Percentiles rank a stretch among this genome's conserved stretches.
Conservation (phyloP, 305 asterid species). For the Rubia tinctorum region DNA sequence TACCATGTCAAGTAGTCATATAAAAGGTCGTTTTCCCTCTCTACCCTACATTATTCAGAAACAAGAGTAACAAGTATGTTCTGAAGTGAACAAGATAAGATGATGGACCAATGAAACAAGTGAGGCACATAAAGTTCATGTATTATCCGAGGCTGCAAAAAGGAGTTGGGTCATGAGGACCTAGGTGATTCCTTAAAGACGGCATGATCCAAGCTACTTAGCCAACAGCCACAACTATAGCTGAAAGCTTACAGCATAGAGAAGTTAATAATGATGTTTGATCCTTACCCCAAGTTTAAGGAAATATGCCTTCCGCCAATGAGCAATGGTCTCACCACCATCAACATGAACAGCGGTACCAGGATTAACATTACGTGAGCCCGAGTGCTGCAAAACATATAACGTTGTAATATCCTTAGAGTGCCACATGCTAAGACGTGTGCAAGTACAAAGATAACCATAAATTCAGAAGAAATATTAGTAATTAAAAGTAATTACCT, state of each 20-base stretch:
- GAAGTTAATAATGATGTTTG: conserved; percentile 15
- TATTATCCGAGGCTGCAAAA: neutral
- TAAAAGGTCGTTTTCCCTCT: neutral
- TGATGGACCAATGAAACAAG: neutral
- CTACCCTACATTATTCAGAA: neutral
- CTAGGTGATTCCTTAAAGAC: neutral
- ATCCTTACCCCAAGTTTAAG: conserved; percentile 46
- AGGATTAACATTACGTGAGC: conserved; percentile 49
- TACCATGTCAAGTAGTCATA: conserved; percentile 3
- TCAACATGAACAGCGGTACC: conserved; percentile 52
- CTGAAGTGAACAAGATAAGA: neutral
- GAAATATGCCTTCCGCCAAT: conserved; percentile 51
- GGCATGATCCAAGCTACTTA: neutral
- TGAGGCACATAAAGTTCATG: neutral
- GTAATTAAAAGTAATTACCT: conserved; percentile 36
- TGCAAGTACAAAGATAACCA: conserved; percentile 10
- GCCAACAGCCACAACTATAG: neutral
- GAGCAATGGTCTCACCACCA: conserved; percentile 55
- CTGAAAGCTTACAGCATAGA: neutral
- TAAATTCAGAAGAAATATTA: conserved; percentile 7
- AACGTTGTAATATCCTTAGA: conserved; percentile 19
- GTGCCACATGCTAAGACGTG: conserved; percentile 12
- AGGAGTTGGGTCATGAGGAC: neutral
- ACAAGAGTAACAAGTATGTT: neutral
- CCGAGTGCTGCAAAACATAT: conserved; percentile 54